phyloP scores from a whole-genome alignment of 768 basidiomycete genomes.

The Ramaria sp. region DNA sequence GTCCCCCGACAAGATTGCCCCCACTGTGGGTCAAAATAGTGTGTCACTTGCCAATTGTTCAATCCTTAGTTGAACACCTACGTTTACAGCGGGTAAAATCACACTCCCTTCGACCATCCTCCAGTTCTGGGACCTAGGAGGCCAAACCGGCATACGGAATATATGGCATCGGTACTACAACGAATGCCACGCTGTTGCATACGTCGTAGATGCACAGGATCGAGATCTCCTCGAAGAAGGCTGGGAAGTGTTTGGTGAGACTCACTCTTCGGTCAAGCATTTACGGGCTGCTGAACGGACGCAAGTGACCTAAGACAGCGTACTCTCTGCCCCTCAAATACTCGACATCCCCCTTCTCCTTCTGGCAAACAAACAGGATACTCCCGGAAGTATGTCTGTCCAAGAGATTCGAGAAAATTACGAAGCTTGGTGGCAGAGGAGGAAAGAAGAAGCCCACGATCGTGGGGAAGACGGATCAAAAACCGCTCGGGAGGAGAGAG shows the following conservation, averaged over 20 bases:
- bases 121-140: slow-evolving; percentile 96
- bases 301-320: slow-evolving; percentile 47
- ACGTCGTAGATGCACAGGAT: slow-evolving; percentile 90
- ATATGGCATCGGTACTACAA: slow-evolving; percentile 96
- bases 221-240: slow-evolving; percentile 82
- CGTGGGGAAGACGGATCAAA: slow-evolving; percentile 28
- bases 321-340: slow-evolving; percentile 82
- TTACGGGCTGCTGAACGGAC: slow-evolving; percentile 10
- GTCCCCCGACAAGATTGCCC: slow-evolving; percentile 87
- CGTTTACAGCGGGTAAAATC: slow-evolving; percentile 79
- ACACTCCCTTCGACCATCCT: slow-evolving; percentile 87
- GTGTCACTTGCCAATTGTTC: slow-evolving; percentile 19
- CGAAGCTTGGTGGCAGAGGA: slow-evolving; percentile 75
- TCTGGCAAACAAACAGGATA: slow-evolving; percentile 95
- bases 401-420: slow-evolving; percentile 87
- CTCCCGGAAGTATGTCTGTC: slow-evolving; percentile 66
- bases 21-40: slow-evolving; percentile 98
- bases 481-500: slow-evolving; percentile 34
- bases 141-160: slow-evolving; percentile 84
- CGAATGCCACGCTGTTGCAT: slow-evolving; percentile 94
- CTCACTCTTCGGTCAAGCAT: background rate
- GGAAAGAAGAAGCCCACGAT: slow-evolving; percentile 54
- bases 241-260: slow-evolving; percentile 94
- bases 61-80: background rate
- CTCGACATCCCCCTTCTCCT: slow-evolving; percentile 84